Evolutionary conservation across 306 rosid genomes (phyloP), one percentile per base, ranked within the genome.

Genomic region (Sophora flavescens): DNA sequence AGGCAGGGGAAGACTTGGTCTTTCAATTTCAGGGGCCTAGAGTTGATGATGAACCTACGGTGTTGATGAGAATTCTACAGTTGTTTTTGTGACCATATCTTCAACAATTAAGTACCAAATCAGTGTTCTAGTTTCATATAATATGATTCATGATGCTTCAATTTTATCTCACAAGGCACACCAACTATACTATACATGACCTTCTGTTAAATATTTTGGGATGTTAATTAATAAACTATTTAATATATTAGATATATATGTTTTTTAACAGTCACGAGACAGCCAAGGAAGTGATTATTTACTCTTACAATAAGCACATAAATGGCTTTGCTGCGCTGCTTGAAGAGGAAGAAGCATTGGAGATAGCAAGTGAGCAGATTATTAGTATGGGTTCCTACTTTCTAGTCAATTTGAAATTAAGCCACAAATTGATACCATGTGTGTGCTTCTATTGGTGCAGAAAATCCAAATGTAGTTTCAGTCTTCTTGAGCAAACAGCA

Each of bases 281-380:
- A 6, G 87, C 84, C 45, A 62, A 79, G 68, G 79, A 84, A 79
- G 64, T 62, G 30, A 33, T 79, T 0, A 26, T 83, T 50, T 91
- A 93, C 82, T 89, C 95, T 0, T 93, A 93, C 54, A 91, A 64
- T 22, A 82, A 74, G 63, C 50, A 80, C 15, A 89, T 93, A 6
- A 93, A 93, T 77, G 98, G 98, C 5, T 93, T 93, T 60, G 98
- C 98, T 22, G 98, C 97, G n/a, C n/a, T 71, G 3, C 89, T 93
- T 45, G 89, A 88, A 8, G 89, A 89, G 9, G 78, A 84, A 56
- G 87, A 91, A 56, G 97, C 88, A 1, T 53, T 61, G 9, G 75
- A 28, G 67, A 76, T 93, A 69, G 84, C 80, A 63, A 87, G 98
- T 91, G 57, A 83, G 84, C 11, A 47, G 14, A 63, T 69, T 5